Conservation (phyloP, 192 early-diverging fungal genomes). For the Martensiomyces pterosporus region DNA sequence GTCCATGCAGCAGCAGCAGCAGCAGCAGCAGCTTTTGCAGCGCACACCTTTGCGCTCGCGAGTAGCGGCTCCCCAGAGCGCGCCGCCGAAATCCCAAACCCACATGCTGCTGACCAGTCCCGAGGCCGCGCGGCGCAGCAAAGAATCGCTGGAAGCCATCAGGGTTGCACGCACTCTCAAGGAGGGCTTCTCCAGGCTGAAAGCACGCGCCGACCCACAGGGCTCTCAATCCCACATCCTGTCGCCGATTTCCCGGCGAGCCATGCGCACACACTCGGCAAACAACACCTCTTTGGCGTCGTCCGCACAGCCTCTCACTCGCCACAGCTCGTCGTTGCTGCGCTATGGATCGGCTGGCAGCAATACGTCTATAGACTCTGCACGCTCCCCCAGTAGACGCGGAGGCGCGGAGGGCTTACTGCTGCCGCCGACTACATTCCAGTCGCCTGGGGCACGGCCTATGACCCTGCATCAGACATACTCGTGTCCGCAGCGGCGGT, state of each 20-base stretch:
- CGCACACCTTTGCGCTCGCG: too few relatives aligned
- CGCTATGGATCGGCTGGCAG: slow-evolving; percentile 7
- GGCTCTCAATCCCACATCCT: not conserved
- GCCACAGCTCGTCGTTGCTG: slow-evolving; percentile 28
- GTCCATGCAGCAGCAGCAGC: too few relatives aligned
- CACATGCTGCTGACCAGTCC: slow-evolving; percentile 29
- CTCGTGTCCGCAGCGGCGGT: slow-evolving; percentile 27
- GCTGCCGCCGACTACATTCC: not conserved
- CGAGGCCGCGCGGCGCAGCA: slow-evolving; percentile 29
- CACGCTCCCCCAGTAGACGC: too few relatives aligned
- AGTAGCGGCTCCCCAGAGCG: too few relatives aligned
- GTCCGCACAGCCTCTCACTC: slow-evolving; percentile 9
- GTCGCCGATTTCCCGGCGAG: not conserved
- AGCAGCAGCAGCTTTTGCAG: too few relatives aligned
- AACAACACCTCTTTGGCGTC: slow-evolving; percentile 1
- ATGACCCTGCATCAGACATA: slow-evolving; percentile 10
- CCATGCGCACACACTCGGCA: slow-evolving; percentile 35
- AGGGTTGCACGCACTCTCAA: slow-evolving; percentile 41
- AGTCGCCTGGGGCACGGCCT: not conserved
- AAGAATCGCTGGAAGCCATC: slow-evolving; percentile 32
- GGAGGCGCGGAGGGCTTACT: not conserved
- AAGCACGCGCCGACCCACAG: slow-evolving; percentile 27
- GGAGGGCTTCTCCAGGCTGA: slow-evolving; percentile 37
- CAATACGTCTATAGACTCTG: not conserved
- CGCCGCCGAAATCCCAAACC: slow-evolving; percentile 20